Percentiles rank a stretch among this genome's conserved stretches.
Evolutionary conservation across 305 asterid genomes (phyloP).

Genomic region (Fraxinus platypoda): DNA sequence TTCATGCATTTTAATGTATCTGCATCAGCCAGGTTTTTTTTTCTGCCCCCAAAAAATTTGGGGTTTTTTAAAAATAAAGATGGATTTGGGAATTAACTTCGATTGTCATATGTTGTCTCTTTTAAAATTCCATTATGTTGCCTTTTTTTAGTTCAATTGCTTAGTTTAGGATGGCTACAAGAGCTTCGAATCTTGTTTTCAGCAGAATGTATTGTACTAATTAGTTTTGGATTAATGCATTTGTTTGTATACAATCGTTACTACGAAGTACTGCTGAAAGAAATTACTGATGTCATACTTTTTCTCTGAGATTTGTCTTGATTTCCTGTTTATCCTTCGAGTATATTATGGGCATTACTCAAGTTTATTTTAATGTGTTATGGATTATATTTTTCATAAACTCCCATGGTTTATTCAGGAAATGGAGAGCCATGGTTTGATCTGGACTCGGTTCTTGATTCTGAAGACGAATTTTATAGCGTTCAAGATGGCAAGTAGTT

Average conservation of each 20-base stretch:
- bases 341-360: not conserved
- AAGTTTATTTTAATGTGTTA: not conserved
- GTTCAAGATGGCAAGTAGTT: constrained; percentile 70
- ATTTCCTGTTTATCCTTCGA: not conserved
- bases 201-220: not conserved
- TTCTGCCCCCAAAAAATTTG: not conserved
- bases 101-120: not conserved
- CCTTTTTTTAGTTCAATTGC: not conserved
- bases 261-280: constrained; percentile 10
- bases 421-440: constrained; percentile 76
- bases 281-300: not conserved
- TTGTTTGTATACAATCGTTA: not conserved
- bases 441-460: constrained; percentile 58
- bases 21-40: not conserved
- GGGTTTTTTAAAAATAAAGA: not conserved
- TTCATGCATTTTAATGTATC: not conserved
- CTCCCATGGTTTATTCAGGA: constrained; percentile 40
- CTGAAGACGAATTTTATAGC: constrained; percentile 82
- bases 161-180: not conserved
- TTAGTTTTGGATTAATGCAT: not conserved
- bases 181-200: not conserved
- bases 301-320: not conserved
- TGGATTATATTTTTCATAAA: not conserved
- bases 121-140: not conserved
- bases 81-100: not conserved